Percentiles rank a stretch among this genome's conserved stretches.
These are phyloP conservation scores for Anisodus tanguticus DNA, from an alignment of 257 asterid genomes.

Conservation along the genomic window DNA sequence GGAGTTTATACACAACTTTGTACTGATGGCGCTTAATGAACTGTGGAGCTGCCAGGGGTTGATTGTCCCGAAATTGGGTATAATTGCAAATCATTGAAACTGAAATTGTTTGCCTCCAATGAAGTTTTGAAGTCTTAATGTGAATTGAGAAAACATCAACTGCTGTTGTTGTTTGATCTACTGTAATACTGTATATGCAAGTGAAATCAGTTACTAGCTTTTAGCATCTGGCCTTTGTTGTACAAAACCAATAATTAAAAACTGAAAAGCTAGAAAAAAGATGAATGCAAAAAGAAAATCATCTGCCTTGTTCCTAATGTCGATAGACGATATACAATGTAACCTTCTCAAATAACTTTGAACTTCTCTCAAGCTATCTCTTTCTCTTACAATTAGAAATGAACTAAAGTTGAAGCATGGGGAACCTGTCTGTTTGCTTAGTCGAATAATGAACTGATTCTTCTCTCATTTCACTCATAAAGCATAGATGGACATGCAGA, in stretches of 20 bases:
- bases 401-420: background rate
- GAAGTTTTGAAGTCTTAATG: background rate
- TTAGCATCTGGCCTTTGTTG: background rate
- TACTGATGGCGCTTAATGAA: background rate
- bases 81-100: background rate
- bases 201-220: constrained; percentile 1
- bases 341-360: background rate
- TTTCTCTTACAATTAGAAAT: background rate
- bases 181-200: background rate
- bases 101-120: background rate
- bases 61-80: background rate
- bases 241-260: background rate
- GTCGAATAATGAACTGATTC: background rate
- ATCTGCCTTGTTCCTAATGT: background rate
- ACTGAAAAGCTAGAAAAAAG: constrained; percentile 6
- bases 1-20: background rate
- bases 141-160: background rate
- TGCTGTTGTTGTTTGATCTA: constrained; percentile 14
- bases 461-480: constrained; percentile 3
- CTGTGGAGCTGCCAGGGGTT: too few relatives aligned
- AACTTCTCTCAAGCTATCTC: background rate
- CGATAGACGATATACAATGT: background rate
- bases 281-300: background rate
- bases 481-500: background rate
- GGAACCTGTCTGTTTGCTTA: background rate